Base-by-base conservation (phyloP, 129 eudicot genomes). In the Erigeron canadensis region DNA sequence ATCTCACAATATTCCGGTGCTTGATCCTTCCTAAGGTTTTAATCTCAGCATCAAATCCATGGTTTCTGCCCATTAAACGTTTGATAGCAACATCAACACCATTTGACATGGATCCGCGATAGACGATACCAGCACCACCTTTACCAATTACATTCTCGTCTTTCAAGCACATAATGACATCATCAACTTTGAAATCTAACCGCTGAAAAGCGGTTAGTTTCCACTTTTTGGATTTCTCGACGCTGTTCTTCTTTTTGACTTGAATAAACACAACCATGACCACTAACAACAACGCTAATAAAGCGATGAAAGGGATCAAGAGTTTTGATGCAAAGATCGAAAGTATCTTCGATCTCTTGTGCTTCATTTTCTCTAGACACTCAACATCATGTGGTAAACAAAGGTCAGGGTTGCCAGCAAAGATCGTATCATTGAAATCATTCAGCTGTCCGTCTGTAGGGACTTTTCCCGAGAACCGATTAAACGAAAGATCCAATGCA, bases 61-160 rank as follows among this genome's bases (percentile, higher is more conserved):
- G 97, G 65, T 83, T 83, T 18, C 71, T 80, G 8, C 88, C 90
- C 0, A 80, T 72, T 9, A 94, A 44, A 1, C 87, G 80, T 76
- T 94, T 94, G 6, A 94, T 86, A 0, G 98, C 98, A 38, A 94
- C 89, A 8, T 89, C 95, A 2, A 55, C 61, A 5, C 98, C 96
- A 4, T 86, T 81, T 0, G 96, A 83, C 95, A 90, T 94, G 58
- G 89, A 80, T 16, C 98, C 98, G 7, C 93, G 84, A 81, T 89
- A 94, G 38, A 94, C 98, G 1, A 82, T 62, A 56, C 98, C 98
- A 0, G 97, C 98, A 16, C 97, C 98, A 0, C 98, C 98, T 83
- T 87, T 89, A 37, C 98, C 98, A 4, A 94, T 87, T 4, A 94
- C 77, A 77, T 90, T 94, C 82, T 89, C 98, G 37, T 94, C 98